Conservation (phyloP, 2,329 filamentous ascomycete genomes). For the Penicillium rolfsii region DNA sequence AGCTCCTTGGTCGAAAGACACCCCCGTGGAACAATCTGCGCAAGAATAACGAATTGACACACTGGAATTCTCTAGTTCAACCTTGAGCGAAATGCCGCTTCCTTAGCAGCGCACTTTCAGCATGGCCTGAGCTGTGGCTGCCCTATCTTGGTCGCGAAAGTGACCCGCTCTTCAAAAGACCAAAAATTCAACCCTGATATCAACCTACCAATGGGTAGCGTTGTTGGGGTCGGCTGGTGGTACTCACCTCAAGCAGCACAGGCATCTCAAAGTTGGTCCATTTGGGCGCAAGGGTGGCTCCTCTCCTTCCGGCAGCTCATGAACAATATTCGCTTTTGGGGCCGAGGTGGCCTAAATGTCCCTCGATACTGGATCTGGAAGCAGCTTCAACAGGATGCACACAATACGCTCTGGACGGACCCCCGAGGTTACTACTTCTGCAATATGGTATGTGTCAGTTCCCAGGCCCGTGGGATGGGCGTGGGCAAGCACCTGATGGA, state of each 20-base stretch:
- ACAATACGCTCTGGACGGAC: slow-evolving; percentile 66
- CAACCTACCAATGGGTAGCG: slow-evolving; percentile 41
- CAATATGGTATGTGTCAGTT: slow-evolving; percentile 72
- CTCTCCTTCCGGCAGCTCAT: slow-evolving; percentile 67
- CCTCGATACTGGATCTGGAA: slow-evolving; percentile 76
- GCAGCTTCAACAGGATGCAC: slow-evolving; percentile 63
- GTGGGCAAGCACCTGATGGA: slow-evolving; percentile 68
- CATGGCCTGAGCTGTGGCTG: slow-evolving; percentile 70
- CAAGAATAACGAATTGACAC: slow-evolving; percentile 18
- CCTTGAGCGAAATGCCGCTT: slow-evolving; percentile 62
- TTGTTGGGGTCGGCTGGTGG: slow-evolving; percentile 76
- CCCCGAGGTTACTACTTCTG: slow-evolving; percentile 73
- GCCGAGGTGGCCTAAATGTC: slow-evolving; percentile 69
- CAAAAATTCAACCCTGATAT: slow-evolving; percentile 20
- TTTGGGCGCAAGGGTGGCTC: slow-evolving; percentile 67
- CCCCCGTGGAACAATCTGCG: not conserved
- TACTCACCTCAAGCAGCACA: slow-evolving; percentile 58
- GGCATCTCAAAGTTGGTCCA: slow-evolving; percentile 60
- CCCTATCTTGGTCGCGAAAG: slow-evolving; percentile 70
- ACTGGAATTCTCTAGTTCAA: slow-evolving; percentile 55
- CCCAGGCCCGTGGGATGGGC: slow-evolving; percentile 67
- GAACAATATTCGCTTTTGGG: slow-evolving; percentile 67
- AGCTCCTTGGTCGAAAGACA: not conserved
- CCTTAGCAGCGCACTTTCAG: slow-evolving; percentile 65
- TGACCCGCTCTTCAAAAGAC: slow-evolving; percentile 46